phyloP scores from a whole-genome alignment of 2,329 filamentous ascomycete genomes.

The Microsporum canis region DNA sequence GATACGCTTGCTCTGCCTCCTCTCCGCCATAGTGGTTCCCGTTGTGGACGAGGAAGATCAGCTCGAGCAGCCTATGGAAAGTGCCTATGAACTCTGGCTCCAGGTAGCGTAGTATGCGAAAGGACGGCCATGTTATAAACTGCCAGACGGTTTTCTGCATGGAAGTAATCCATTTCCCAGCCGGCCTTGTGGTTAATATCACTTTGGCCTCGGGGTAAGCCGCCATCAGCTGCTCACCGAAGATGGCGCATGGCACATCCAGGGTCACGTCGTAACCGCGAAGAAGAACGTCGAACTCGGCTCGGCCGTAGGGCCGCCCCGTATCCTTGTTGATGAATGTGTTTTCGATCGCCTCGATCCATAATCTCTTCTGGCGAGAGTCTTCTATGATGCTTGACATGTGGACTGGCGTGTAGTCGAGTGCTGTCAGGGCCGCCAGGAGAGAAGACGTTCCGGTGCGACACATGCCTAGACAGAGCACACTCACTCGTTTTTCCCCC shows the following conservation, averaged over 20 bases:
- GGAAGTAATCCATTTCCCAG: slow-evolving; percentile 50
- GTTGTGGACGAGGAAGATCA: slow-evolving; percentile 47
- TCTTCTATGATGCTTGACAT: neutral
- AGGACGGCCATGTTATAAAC: slow-evolving; percentile 2
- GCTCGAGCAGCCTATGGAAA: slow-evolving; percentile 57
- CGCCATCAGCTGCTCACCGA: slow-evolving; percentile 57
- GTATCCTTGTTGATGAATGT: slow-evolving; percentile 23
- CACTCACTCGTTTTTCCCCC: neutral
- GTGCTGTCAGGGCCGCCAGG: neutral
- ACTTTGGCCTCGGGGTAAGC: slow-evolving; percentile 65
- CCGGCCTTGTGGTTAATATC: slow-evolving; percentile 54
- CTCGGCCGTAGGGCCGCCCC: slow-evolving; percentile 21
- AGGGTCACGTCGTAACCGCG: slow-evolving; percentile 6
- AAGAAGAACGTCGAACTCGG: slow-evolving; percentile 16
- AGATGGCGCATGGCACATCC: slow-evolving; percentile 23
- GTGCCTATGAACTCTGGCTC: slow-evolving; percentile 55
- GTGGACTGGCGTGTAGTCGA: neutral
- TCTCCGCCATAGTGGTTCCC: slow-evolving; percentile 7
- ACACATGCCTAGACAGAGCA: neutral
- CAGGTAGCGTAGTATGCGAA: neutral
- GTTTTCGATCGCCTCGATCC: slow-evolving; percentile 14
- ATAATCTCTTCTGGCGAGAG: neutral
- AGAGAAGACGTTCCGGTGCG: neutral
- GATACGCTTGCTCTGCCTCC: slow-evolving; percentile 51
- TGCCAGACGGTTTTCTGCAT: slow-evolving; percentile 12